Evolutionary conservation across 2,329 filamentous ascomycete genomes (phyloP).

Genomic region (Talaromyces sp.): DNA sequence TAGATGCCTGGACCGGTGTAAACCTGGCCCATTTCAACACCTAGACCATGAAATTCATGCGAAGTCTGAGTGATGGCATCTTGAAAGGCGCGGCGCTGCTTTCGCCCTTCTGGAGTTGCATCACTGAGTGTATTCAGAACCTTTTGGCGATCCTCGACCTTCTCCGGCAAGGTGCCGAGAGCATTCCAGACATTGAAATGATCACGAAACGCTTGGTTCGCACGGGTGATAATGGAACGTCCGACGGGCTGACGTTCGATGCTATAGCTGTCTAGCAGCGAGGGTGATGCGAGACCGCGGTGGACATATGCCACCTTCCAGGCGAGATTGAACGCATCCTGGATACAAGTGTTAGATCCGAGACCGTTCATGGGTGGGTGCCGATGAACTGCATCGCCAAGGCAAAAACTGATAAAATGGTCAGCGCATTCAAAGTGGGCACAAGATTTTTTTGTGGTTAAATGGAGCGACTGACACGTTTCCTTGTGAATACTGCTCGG

Average conservation of each 20-base stretch:
- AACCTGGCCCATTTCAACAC: constrained; percentile 57
- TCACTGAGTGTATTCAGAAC: constrained; percentile 40
- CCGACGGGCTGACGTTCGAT: constrained; percentile 51
- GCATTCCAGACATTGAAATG: constrained; percentile 46
- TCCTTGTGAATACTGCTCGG: constrained; percentile 52
- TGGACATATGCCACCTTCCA: constrained; percentile 52
- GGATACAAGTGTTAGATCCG: constrained; percentile 10
- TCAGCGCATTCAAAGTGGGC: too few relatives aligned
- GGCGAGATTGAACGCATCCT: constrained; percentile 48
- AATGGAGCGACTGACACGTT: constrained; percentile 28
- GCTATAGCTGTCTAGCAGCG: constrained; percentile 43
- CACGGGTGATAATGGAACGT: constrained; percentile 46
- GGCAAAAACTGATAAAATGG: constrained; percentile 15
- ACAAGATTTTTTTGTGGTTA: too few relatives aligned
- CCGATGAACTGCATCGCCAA: constrained; percentile 8
- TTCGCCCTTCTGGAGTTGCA: constrained; percentile 34
- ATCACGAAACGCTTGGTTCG: constrained; percentile 55
- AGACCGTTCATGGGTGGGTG: constrained; percentile 9
- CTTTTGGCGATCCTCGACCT: constrained; percentile 35
- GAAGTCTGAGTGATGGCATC: constrained; percentile 40
- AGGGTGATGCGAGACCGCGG: constrained; percentile 17
- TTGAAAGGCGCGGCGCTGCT: constrained; percentile 37
- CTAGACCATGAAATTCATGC: constrained; percentile 53
- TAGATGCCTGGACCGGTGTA: constrained; percentile 48
- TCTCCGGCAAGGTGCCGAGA: constrained; percentile 41